These are phyloP conservation scores for Cucurbita maxima DNA, from an alignment of 306 rosid species.

Conservation along the genomic window DNA sequence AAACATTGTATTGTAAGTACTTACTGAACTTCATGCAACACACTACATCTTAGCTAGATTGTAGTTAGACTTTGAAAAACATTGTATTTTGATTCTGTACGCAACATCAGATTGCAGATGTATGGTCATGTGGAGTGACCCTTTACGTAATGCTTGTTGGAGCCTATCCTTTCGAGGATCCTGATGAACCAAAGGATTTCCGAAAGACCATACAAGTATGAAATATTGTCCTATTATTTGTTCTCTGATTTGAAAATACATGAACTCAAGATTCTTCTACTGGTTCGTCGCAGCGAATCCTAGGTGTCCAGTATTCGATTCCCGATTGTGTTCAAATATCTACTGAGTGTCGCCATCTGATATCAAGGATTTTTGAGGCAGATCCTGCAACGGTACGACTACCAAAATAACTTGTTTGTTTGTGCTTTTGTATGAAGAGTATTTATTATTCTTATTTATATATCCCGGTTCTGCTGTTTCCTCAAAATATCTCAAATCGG, in stretches of 20 bases:
- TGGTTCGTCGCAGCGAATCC: slow-evolving; percentile 49
- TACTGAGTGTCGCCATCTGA: slow-evolving; percentile 50
- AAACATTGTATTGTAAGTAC: background rate
- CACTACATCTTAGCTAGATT: background rate
- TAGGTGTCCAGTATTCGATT: slow-evolving; percentile 67
- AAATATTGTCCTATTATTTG: slow-evolving; percentile 2
- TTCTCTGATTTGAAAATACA: slow-evolving; percentile 12
- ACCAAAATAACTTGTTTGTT: background rate
- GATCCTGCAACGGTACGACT: slow-evolving; percentile 60
- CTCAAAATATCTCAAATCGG: background rate
- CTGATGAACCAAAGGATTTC: slow-evolving; percentile 69
- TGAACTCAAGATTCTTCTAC: slow-evolving; percentile 16
- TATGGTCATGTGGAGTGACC: slow-evolving; percentile 96
- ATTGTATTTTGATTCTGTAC: slow-evolving; percentile 8
- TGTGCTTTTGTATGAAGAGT: background rate
- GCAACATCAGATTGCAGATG: slow-evolving; percentile 67
- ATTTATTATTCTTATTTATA: background rate
- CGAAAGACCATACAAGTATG: slow-evolving; percentile 79
- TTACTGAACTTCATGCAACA: background rate
- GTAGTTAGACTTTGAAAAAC: background rate
- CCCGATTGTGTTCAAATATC: slow-evolving; percentile 67
- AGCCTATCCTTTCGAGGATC: slow-evolving; percentile 90
- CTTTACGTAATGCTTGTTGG: slow-evolving; percentile 87
- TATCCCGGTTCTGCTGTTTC: background rate
- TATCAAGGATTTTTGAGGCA: slow-evolving; percentile 66